phyloP scores from a whole-genome alignment of 352 stramenopile genomes.

The Thraustotheca clavata region DNA sequence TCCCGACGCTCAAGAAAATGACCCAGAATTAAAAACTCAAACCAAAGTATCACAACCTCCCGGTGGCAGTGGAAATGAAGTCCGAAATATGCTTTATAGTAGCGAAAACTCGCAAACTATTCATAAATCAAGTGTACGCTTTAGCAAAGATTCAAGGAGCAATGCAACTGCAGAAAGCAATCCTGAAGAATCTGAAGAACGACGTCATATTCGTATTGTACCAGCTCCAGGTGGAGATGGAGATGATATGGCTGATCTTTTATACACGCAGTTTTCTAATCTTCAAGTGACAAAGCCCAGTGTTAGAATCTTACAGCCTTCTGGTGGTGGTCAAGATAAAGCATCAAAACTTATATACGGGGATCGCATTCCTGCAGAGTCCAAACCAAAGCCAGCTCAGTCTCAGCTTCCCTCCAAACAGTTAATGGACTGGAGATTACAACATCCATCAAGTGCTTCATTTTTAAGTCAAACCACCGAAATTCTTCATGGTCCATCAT shows the following conservation, averaged over 20 bases:
- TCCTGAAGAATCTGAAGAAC: not conserved
- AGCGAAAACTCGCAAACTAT: not conserved
- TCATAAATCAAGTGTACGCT: not conserved
- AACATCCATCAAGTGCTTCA: not conserved
- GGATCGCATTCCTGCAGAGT: not conserved
- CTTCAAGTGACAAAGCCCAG: not conserved
- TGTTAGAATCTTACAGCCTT: not conserved
- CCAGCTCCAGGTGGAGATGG: not conserved
- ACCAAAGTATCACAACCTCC: not conserved
- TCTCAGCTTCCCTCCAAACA: not conserved
- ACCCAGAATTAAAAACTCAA: not conserved
- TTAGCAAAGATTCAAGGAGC: too few relatives aligned
- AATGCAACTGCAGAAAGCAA: too few relatives aligned
- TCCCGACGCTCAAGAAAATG: not conserved
- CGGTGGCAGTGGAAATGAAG: not conserved
- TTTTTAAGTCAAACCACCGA: not conserved
- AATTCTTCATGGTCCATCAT: not conserved
- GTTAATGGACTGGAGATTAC: not conserved
- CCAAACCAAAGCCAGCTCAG: not conserved
- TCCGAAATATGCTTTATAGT: not conserved
- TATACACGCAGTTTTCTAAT: slow-evolving; percentile 6
- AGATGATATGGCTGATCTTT: not conserved
- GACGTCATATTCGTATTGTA: not conserved
- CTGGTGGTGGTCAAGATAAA: slow-evolving; percentile 2
- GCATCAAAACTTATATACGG: slow-evolving; percentile 4